Evolutionary conservation across 345 rosid genomes (phyloP).

Genomic region (Clarkia xantiana): DNA sequence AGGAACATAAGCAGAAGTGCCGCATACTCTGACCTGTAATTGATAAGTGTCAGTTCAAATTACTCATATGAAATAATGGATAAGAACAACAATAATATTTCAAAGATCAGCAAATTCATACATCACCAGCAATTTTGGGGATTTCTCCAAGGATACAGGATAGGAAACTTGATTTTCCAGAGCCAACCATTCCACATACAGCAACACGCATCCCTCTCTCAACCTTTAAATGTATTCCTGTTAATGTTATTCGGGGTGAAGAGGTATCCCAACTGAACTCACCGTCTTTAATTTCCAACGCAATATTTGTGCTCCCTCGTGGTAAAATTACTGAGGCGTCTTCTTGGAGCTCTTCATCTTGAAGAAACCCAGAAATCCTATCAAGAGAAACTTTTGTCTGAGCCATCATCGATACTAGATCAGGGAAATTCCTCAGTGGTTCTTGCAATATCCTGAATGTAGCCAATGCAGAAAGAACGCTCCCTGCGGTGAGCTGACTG

Average conservation of each 20-base stretch:
- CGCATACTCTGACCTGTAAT: slow-evolving; percentile 79
- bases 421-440: slow-evolving; percentile 98
- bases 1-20: slow-evolving; percentile 90
- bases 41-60: too few relatives aligned
- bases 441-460: slow-evolving; percentile 98
- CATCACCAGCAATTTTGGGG: slow-evolving; percentile 92
- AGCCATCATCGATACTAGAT: slow-evolving; percentile 98
- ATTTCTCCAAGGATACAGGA: slow-evolving; percentile 98
- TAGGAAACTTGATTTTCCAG: slow-evolving; percentile 97
- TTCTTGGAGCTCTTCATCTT: slow-evolving; percentile 11
- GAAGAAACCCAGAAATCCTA: slow-evolving; percentile 87
- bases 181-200: slow-evolving; percentile 95
- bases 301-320: slow-evolving; percentile 42
- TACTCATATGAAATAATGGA: too few relatives aligned
- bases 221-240: slow-evolving; percentile 66
- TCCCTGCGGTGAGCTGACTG: slow-evolving; percentile 79
- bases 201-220: slow-evolving; percentile 96
- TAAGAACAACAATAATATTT: background rate
- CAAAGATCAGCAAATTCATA: slow-evolving; percentile 21
- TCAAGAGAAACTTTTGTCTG: slow-evolving; percentile 99
- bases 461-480: slow-evolving; percentile 98
- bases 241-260: slow-evolving; percentile 56
- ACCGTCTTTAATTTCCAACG: slow-evolving; percentile 74
- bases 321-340: slow-evolving; percentile 77
- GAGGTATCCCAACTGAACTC: slow-evolving; percentile 79